Evolutionary conservation across 1,139 yeast genomes (phyloP).

Genomic region (Sugiyamaella grinbergsii): DNA sequence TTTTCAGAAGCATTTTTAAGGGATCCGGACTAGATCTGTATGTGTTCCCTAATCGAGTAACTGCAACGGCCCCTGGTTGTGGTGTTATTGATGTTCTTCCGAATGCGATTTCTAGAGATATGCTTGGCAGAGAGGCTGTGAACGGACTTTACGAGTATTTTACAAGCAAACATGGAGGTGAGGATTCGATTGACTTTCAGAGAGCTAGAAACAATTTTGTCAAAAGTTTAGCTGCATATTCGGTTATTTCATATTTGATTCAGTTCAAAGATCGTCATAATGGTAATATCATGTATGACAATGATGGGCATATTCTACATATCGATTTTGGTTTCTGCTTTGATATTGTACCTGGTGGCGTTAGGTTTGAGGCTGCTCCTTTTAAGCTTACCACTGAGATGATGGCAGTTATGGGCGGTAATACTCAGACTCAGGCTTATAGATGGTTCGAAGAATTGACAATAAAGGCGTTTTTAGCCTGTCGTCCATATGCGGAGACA

Average conservation of each 20-base stretch:
- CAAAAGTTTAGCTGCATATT: slow-evolving; percentile 93
- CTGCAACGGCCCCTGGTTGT: slow-evolving; percentile 99
- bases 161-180: slow-evolving; percentile 90
- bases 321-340: slow-evolving; percentile 98
- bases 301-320: slow-evolving; percentile 90
- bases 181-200: slow-evolving; percentile 85
- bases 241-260: slow-evolving; percentile 85
- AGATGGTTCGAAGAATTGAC: slow-evolving; percentile 94
- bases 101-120: slow-evolving; percentile 91
- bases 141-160: slow-evolving; percentile 95
- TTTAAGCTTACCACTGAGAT: slow-evolving; percentile 95
- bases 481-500: slow-evolving; percentile 86
- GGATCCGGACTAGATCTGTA: slow-evolving; percentile 84
- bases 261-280: slow-evolving; percentile 98
- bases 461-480: slow-evolving; percentile 86
- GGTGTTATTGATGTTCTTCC: slow-evolving; percentile 98
- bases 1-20: slow-evolving; percentile 89
- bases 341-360: slow-evolving; percentile 99
- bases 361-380: slow-evolving; percentile 95
- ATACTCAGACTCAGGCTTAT: slow-evolving; percentile 80
- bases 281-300: slow-evolving; percentile 98
- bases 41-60: slow-evolving; percentile 91
- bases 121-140: slow-evolving; percentile 98
- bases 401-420: slow-evolving; percentile 95
- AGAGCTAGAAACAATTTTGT: slow-evolving; percentile 89